Evolutionary conservation across 129 eudicot genomes (phyloP), one percentile per base, ranked within the genome.

Genomic region (Oenanthe sinensis): DNA sequence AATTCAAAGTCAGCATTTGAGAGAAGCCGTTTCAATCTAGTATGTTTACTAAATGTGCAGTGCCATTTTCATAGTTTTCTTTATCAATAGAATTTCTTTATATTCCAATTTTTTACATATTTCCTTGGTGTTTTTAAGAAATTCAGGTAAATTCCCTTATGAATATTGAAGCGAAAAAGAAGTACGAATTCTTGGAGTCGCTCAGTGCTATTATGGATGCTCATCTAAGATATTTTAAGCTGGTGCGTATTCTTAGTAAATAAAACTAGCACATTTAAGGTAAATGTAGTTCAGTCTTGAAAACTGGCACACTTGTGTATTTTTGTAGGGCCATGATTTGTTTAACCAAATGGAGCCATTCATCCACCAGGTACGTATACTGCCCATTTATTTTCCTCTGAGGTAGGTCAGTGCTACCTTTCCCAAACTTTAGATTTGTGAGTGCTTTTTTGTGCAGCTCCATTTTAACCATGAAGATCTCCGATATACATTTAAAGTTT

Each of bases 131-230:
- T 78, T 83, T 36, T 86, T 85, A 90, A 91, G 96, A 85, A 88
- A 82, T 88, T 89, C 93, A 95, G 99, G 99, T 92, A 77, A 87
- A 75, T 81, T 88, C 97, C 81, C 91, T 95, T 82, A 86, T 83
- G 89, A 90, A 88, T 82, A 86, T 95, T 81, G 99, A 95, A 84
- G 90, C 99, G 4, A 95, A 91, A 81, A 95, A 95, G 91, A 95
- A 95, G 79, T 89, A 86, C 75, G 97, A 93, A 47, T 95, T 95
- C 86, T 86, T 95, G 85, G 99, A 95, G 82, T 95, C 97, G 50
- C 86, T 95, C 60, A 92, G 99, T 85, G 99, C 99, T 74, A 90
- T 92, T 75, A 95, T 95, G 99, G 99, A 95, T 87, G 96, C 97
- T 74, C 99, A 95, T 87, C 90, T 95, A 50, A 88, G 99, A 88